Percentiles rank a stretch among this genome's conserved stretches.
phyloP scores from a whole-genome alignment of 768 basidiomycete species.

The Pleurotus eryngii region DNA sequence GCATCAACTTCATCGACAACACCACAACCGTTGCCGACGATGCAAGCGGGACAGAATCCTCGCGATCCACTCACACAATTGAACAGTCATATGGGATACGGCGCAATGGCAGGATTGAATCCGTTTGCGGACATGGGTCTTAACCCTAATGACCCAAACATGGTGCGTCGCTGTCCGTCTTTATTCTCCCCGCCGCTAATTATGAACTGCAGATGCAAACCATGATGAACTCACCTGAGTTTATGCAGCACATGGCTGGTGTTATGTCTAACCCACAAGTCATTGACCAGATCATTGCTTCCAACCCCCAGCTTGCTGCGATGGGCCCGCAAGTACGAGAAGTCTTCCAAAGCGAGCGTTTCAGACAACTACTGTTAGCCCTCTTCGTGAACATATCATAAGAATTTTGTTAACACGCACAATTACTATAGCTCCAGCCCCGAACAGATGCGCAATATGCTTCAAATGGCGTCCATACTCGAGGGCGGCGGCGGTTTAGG shows the following conservation, averaged over 20 bases:
- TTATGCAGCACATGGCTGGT: conserved; percentile 81
- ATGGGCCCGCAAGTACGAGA: conserved; percentile 82
- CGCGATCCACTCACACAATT: conserved; percentile 83
- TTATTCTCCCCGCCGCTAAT: background rate
- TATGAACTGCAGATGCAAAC: conserved; percentile 56
- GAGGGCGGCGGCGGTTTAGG: conserved; percentile 24
- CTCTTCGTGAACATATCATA: background rate
- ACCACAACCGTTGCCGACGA: conserved; percentile 68
- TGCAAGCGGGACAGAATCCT: conserved; percentile 91
- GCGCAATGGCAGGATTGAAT: conserved; percentile 81
- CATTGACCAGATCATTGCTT: conserved; percentile 80
- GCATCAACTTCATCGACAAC: conserved; percentile 35
- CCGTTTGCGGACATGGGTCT: conserved; percentile 90
- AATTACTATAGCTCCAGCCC: conserved; percentile 60
- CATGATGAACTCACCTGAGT: conserved; percentile 84
- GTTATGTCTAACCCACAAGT: conserved; percentile 89
- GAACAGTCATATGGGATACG: conserved; percentile 76
- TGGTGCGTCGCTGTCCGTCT: conserved; percentile 47
- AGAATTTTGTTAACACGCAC: too few species aligned
- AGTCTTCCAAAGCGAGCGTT: conserved; percentile 72
- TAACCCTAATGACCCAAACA: conserved; percentile 92
- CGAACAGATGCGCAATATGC: conserved; percentile 67
- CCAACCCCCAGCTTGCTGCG: conserved; percentile 70
- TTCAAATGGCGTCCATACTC: conserved; percentile 66
- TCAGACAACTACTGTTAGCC: conserved; percentile 72